Base-by-base conservation (phyloP, 2,329 filamentous ascomycete species). In the Aspergillus intermedius region DNA sequence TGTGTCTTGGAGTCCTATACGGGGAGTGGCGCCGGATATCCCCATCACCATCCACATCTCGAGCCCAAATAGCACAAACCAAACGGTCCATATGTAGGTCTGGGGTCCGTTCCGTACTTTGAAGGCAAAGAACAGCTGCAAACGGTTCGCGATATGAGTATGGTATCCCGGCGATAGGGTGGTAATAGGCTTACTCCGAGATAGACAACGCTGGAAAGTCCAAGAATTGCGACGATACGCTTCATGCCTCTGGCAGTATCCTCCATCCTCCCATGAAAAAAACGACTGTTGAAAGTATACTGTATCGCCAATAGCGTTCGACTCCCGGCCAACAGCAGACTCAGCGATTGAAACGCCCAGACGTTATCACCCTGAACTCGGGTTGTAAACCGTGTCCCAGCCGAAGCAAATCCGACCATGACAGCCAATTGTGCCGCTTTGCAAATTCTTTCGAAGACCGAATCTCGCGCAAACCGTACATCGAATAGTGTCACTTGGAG, bases 321-420 rank as follows among this genome's bases (percentile, higher is more conserved):
- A 22, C 78, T 82, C 5, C 74, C 67, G 50, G 74, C 73, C 12
- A 83, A 67, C 37, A 74, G 60, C 6, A 73, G 52, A 22, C 65
- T 71, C 10, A 74, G 53, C 6, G 67, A 64, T 28, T 65, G 64
- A 48, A 77, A 78, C 30, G 69, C 73, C 64, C 68, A 72, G 48
- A 69, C 64, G 47, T 71, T 73, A 17, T 66, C 63, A 13, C 59
- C 62, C 12, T 61, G 64, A 19, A 72, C 63, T 5, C 61, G 69
- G 1, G 73, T 67, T 4, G 64, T 65, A 50, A 76, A 75, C 2
- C 67, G 65, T 23, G 71, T 67, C 19, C 79, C 81, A 5, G 83
- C 76, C 30, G 83, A 78, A 5, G 82, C 79, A 54, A 86, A 84
- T 2, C 80, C 81, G 39, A 83, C 74, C 78, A 86, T 82, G 37